Percentiles rank a stretch among this genome's conserved stretches.
phyloP scores from a whole-genome alignment of 768 basidiomycete species.

The Coprinopsis sp. region DNA sequence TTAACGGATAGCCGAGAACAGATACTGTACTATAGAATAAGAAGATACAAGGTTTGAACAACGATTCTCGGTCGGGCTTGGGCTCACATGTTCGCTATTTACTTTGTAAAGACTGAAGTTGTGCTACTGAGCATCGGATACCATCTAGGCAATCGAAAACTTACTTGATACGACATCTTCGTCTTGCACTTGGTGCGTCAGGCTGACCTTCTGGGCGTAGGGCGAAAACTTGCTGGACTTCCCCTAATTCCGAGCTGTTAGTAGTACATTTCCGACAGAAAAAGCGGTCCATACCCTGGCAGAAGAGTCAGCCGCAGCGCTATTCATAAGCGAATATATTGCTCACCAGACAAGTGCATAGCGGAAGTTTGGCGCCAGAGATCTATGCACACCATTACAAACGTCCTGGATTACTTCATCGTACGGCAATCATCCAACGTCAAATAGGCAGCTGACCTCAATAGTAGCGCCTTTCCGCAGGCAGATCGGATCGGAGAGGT shows the following conservation, averaged over 20 bases:
- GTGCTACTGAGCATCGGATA: slow-evolving; percentile 27
- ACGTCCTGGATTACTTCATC: slow-evolving; percentile 50
- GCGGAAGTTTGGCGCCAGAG: slow-evolving; percentile 85
- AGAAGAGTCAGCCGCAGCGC: not conserved
- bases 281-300: slow-evolving; percentile 3
- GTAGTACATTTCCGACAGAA: not conserved
- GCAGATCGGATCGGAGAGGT: slow-evolving; percentile 87
- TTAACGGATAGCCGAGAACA: no score
- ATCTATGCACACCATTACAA: slow-evolving; percentile 89
- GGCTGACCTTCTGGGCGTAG: slow-evolving; percentile 90
- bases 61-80: no score
- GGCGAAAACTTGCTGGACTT: slow-evolving; percentile 93
- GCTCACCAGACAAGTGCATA: slow-evolving; percentile 90
- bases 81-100: no score
- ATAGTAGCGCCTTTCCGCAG: slow-evolving; percentile 89
- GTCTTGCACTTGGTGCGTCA: slow-evolving; percentile 78
- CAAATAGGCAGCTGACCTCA: slow-evolving; percentile 47
- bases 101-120: slow-evolving; percentile 28
- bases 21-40: no score
- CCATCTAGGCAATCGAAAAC: slow-evolving; percentile 25
- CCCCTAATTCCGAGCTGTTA: slow-evolving; percentile 44
- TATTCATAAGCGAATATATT: not conserved
- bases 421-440: not conserved
- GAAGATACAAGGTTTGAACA: no score
- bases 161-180: slow-evolving; percentile 87